phyloP scores from a whole-genome alignment of 345 rosid genomes.

The Gossypium thurberi region DNA sequence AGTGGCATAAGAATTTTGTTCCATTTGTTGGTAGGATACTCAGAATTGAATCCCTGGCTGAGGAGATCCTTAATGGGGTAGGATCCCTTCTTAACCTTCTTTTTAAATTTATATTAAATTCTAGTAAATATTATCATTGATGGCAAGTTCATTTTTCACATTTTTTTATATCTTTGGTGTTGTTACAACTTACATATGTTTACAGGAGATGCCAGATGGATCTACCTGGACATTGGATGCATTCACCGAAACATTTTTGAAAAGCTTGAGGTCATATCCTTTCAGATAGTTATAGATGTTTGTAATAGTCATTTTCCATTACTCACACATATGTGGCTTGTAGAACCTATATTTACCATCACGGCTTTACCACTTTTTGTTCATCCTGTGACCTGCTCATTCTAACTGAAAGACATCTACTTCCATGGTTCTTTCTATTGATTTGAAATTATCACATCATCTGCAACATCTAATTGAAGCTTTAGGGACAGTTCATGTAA shows the following conservation, averaged over 20 bases:
- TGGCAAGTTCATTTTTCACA: background rate
- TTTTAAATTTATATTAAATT: background rate
- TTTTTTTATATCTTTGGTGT: background rate
- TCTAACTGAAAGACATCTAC: background rate
- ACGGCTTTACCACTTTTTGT: background rate
- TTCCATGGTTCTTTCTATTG: background rate
- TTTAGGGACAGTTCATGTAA: background rate
- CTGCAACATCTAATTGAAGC: background rate
- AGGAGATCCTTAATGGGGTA: slow-evolving; percentile 64
- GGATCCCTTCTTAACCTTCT: slow-evolving; percentile 12
- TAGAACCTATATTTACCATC: background rate
- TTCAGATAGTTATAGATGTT: slow-evolving; percentile 21
- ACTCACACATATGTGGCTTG: background rate
- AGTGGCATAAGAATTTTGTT: slow-evolving; percentile 58
- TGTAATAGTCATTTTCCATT: background rate
- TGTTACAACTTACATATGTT: background rate
- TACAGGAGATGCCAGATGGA: slow-evolving; percentile 43
- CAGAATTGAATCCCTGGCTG: slow-evolving; percentile 73
- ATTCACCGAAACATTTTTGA: slow-evolving; percentile 50
- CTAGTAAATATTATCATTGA: background rate
- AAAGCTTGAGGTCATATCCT: slow-evolving; percentile 81
- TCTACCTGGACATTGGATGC: slow-evolving; percentile 59
- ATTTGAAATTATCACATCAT: background rate
- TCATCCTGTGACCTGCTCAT: background rate
- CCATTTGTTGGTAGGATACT: slow-evolving; percentile 74